These are phyloP conservation scores for Alternaria arbusti DNA, from an alignment of 2,329 filamentous ascomycete genomes.

Conservation along the genomic window DNA sequence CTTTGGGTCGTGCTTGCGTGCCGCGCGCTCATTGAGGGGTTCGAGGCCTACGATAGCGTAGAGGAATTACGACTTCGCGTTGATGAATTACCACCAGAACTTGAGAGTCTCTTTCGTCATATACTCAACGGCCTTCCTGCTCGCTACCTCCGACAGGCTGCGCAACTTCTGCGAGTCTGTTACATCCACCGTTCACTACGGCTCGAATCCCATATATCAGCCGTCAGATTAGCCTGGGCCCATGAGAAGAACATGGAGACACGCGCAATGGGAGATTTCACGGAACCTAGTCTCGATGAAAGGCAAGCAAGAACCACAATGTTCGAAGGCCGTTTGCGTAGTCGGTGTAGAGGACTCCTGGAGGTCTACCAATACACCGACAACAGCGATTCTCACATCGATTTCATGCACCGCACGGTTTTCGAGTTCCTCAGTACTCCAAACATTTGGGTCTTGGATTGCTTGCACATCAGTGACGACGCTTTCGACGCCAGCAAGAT, in stretches of 20 bases:
- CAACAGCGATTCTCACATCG: not conserved
- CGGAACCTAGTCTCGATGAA: not conserved
- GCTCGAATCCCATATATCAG: not conserved
- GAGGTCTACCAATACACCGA: too few species aligned
- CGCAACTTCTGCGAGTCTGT: not conserved
- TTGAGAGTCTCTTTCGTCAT: not conserved
- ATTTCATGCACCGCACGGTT: constrained; percentile 2
- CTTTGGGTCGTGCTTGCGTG: constrained; percentile 2
- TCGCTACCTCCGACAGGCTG: not conserved
- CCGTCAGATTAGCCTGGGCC: not conserved
- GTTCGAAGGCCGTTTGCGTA: not conserved
- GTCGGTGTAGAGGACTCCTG: not conserved
- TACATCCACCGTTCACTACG: not conserved
- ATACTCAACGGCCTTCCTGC: not conserved
- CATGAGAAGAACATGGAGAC: not conserved
- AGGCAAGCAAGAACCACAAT: too few species aligned
- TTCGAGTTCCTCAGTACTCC: not conserved
- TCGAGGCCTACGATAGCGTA: not conserved
- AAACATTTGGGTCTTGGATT: not conserved
- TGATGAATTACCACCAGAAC: not conserved
- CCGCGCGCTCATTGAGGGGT: not conserved
- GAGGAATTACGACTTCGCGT: not conserved
- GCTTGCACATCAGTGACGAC: not conserved
- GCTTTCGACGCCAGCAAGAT: not conserved
- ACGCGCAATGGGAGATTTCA: not conserved